Percentiles rank a stretch among this genome's conserved stretches.
These are phyloP conservation scores for Nyssa sinensis DNA, from an alignment of 148 eudicot genomes.

Conservation along the genomic window DNA sequence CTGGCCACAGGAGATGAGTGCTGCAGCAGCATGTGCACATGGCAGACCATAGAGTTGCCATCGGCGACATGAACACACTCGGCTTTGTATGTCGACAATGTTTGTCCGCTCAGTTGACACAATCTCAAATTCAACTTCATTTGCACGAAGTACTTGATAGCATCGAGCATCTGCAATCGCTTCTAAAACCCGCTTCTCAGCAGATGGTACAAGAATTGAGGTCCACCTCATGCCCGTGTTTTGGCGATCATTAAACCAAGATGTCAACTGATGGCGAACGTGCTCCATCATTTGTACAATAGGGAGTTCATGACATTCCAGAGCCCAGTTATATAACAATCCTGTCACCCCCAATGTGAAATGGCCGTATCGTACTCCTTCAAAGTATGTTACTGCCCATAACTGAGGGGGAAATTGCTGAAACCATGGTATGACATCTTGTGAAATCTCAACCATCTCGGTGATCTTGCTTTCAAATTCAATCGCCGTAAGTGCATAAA, in stretches of 20 bases:
- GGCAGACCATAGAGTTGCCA: slow-evolving; percentile 97
- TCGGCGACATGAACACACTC: slow-evolving; percentile 85
- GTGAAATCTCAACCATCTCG: slow-evolving; percentile 84
- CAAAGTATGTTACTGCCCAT: slow-evolving; percentile 97
- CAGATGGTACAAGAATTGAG: slow-evolving; percentile 85
- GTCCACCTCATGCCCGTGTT: slow-evolving; percentile 52
- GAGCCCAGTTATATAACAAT: slow-evolving; percentile 80
- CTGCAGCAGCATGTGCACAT: slow-evolving; percentile 97
- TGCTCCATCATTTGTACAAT: slow-evolving; percentile 94
- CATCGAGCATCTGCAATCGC: slow-evolving; percentile 86
- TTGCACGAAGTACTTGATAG: slow-evolving; percentile 94
- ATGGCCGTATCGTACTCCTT: slow-evolving; percentile 94
- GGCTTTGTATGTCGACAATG: slow-evolving; percentile 78
- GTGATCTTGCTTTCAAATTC: slow-evolving; percentile 81
- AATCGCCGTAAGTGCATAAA: slow-evolving; percentile 75
- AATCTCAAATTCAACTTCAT: slow-evolving; percentile 96
- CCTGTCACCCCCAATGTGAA: slow-evolving; percentile 78
- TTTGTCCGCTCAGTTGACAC: slow-evolving; percentile 96
- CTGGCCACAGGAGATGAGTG: slow-evolving; percentile 91
- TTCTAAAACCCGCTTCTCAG: slow-evolving; percentile 78
- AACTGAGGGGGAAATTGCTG: slow-evolving; percentile 73
- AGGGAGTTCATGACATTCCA: slow-evolving; percentile 94
- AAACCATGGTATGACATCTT: slow-evolving; percentile 74
- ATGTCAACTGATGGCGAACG: slow-evolving; percentile 60
- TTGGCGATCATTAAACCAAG: slow-evolving; percentile 74